Evolutionary conservation across 2,329 filamentous ascomycete genomes (phyloP).

Genomic region (Apiospora phragmitis): DNA sequence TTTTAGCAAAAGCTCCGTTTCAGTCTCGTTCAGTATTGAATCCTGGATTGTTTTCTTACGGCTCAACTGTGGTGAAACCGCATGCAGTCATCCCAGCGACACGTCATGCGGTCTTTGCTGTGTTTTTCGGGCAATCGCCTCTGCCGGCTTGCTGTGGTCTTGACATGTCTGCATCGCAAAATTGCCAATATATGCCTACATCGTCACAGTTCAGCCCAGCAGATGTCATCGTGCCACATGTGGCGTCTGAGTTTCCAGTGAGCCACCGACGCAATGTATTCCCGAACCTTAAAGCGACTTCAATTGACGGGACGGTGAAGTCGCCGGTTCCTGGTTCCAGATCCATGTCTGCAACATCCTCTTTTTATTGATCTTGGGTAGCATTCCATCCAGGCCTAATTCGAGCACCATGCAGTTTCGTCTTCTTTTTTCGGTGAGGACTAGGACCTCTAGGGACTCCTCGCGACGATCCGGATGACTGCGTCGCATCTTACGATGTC

Average conservation of each 20-base stretch:
- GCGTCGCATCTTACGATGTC: neutral
- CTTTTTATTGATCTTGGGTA: neutral
- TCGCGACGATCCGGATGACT: neutral
- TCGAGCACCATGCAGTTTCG: neutral
- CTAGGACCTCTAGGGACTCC: neutral
- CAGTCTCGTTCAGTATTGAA: neutral
- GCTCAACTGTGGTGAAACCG: neutral
- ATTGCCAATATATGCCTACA: neutral
- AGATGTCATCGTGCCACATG: neutral
- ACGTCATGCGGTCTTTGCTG: neutral
- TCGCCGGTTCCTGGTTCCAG: neutral
- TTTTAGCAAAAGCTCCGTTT: neutral
- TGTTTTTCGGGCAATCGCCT: neutral
- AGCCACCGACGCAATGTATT: neutral
- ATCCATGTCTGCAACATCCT: neutral
- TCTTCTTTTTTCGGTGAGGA: neutral
- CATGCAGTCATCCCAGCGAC: neutral
- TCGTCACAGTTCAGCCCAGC: neutral
- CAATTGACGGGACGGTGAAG: neutral
- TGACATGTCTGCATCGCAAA: neutral
- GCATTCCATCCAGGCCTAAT: neutral
- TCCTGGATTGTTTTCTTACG: neutral
- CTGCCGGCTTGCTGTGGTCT: neutral
- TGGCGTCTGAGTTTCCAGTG: neutral
- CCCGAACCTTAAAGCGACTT: conserved; percentile 6